Base-by-base conservation (phyloP, 2,329 filamentous ascomycete genomes). In the Botryotinia globosa region DNA sequence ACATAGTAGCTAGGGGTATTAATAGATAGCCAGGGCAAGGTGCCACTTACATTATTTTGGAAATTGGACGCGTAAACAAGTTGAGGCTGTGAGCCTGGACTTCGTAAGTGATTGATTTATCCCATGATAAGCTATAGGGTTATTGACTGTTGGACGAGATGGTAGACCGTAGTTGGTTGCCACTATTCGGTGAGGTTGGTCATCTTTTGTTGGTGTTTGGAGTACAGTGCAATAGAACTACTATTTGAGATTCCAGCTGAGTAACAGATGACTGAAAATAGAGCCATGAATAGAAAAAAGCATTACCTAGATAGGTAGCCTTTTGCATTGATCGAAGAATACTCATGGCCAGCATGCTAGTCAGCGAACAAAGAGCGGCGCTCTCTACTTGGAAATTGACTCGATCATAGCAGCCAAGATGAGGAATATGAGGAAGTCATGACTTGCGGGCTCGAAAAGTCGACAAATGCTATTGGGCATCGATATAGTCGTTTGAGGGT, bases 11-110 rank as follows among this genome's bases (percentile, higher is more conserved):
- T 48, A 37, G 64, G 64, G 64, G 64, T 66, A 66, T 54, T n/a
- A 66, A 65, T 48, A 66, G 64, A 51, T 22, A 51, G 62, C 42
- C 9, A 32, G n/a, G 39, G 39, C 61, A 32, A 44, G 64, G 44
- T 66, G 32, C 44, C 64, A 66, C 64, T 66, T 66, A 51, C 54
- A 66, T 18, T 66, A 39, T 51, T 51, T 29, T 51, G n/a, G n/a
- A n/a, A n/a, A n/a, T n/a, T n/a, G 64, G 45, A 66, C 64, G 64
- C 45, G 64, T 66, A 66, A 39, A 66, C 44, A 37, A 29, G 32
- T 29, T 66, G 64, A 54, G 44, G 64, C 44, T 66, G 64, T 66
- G 45, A 66, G 48, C 48, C 45, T 51, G n/a, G n/a, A n/a, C n/a
- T n/a, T n/a, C n/a, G 45, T 25, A 22, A 51, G 45, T 54, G 14